Evolutionary conservation across 2,329 filamentous ascomycete species (phyloP), one percentile per base, ranked within the genome.

Genomic region (Penicillium brasilianum): DNA sequence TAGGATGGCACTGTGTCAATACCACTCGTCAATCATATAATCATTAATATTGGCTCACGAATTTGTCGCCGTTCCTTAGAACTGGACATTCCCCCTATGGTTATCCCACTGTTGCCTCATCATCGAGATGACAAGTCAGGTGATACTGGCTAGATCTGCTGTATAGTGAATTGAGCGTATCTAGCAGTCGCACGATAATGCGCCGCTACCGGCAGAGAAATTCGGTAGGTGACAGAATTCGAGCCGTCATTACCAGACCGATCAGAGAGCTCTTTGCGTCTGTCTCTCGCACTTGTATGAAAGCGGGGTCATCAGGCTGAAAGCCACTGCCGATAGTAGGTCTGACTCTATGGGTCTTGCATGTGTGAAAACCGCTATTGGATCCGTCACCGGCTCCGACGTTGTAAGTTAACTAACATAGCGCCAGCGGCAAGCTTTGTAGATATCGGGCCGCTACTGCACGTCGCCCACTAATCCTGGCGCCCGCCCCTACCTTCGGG

Each of bases 251-350:
- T 46, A 46, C 43, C n/a, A 46, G 43, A 46, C 43, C 13, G 43
- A 46, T 46, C 43, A 46, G 43, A 25, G 43, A 46, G 9, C 30
- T 46, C 43, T 46, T 46, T 46, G 18, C 43, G 43, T 46, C 43
- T 46, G 43, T 46, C 43, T 46, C 18, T 46, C 43, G 43, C 43
- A 36, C 10, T 36, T 46, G n/a, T 25, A 46, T 46, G 43, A 46
- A 46, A 46, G 43, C 43, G 43, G 43, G 43, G 43, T 46, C 43
- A 46, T 46, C 43, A 46, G 13, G 43, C 43, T 46, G 43, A 46
- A 46, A 46, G 43, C 43, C 18, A 46, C 7, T 46, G 13, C 18
- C 18, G 43, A 46, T 46, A 46, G 43, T 18, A 46, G 43, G 43
- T n/a, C 43, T 46, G 43, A 46, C 43, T 46, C 18, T 18, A 46